Evolutionary conservation across 2,329 filamentous ascomycete genomes (phyloP).

Genomic region (Bipolaris sorokiniana): DNA sequence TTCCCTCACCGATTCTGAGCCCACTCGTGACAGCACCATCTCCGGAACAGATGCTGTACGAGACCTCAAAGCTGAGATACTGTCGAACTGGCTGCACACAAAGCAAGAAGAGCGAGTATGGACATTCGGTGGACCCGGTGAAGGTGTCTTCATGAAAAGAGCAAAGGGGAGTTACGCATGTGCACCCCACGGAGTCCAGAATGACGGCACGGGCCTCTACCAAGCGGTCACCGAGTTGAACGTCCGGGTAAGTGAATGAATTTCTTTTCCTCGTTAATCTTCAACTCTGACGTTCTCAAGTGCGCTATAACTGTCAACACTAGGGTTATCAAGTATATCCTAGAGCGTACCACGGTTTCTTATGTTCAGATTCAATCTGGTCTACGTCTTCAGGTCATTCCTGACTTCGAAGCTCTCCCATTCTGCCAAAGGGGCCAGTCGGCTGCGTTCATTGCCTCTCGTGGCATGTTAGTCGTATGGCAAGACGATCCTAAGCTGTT

Average conservation of each 20-base stretch:
- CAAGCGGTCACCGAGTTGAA: slow-evolving; percentile 59
- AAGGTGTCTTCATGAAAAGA: slow-evolving; percentile 64
- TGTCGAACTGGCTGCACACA: slow-evolving; percentile 68
- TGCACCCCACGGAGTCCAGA: slow-evolving; percentile 56
- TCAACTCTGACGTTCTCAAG: slow-evolving; percentile 51
- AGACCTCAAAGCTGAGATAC: slow-evolving; percentile 65
- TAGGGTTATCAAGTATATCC: slow-evolving; percentile 64
- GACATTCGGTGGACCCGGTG: slow-evolving; percentile 55
- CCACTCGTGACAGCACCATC: background rate
- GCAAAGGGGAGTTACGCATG: slow-evolving; percentile 58
- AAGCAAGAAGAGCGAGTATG: slow-evolving; percentile 64
- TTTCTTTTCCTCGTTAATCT: no score
- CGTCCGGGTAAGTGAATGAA: slow-evolving; percentile 55
- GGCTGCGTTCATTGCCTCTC: slow-evolving; percentile 76
- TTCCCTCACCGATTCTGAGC: background rate
- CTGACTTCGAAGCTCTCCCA: slow-evolving; percentile 62
- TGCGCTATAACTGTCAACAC: slow-evolving; percentile 73
- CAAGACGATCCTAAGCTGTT: slow-evolving; percentile 78
- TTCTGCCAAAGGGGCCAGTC: slow-evolving; percentile 76
- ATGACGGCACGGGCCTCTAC: slow-evolving; percentile 57
- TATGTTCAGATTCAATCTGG: slow-evolving; percentile 66
- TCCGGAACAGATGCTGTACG: slow-evolving; percentile 51
- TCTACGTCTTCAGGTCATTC: slow-evolving; percentile 67
- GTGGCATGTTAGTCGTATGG: slow-evolving; percentile 78
- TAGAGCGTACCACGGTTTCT: slow-evolving; percentile 57